Percentiles rank a stretch among this genome's conserved stretches.
Evolutionary conservation across 2,329 filamentous ascomycete species (phyloP).

Genomic region (Arthrobotrys iridis): DNA sequence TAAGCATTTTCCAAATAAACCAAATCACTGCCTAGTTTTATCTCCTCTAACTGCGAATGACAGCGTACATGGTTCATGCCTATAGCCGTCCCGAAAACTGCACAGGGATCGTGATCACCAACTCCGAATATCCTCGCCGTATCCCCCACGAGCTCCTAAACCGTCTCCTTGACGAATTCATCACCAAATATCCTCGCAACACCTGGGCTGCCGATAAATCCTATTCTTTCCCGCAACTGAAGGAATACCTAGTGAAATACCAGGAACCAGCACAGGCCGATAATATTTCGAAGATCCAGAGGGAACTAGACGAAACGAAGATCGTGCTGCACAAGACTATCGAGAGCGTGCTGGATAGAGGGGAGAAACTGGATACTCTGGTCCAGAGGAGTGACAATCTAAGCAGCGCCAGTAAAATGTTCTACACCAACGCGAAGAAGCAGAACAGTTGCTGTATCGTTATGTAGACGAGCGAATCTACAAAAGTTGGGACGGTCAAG

Average conservation of each 20-base stretch:
- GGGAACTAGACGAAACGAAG: conserved; percentile 97
- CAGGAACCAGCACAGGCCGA: conserved; percentile 90
- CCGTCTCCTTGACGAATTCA: conserved; percentile 68
- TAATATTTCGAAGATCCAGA: conserved; percentile 94
- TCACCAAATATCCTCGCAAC: conserved; percentile 68
- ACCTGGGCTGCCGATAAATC: conserved; percentile 70
- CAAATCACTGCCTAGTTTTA: neutral
- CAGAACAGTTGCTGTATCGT: conserved; percentile 79
- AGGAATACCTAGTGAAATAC: conserved; percentile 80
- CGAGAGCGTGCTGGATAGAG: conserved; percentile 84
- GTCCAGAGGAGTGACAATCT: conserved; percentile 92
- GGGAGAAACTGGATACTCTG: conserved; percentile 94
- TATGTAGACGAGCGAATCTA: conserved; percentile 68
- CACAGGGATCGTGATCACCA: conserved; percentile 79
- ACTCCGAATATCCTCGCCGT: conserved; percentile 77
- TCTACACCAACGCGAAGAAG: conserved; percentile 87
- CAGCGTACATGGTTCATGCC: conserved; percentile 79
- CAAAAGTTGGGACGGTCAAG: neutral
- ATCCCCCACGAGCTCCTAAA: conserved; percentile 87
- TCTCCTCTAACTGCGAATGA: neutral
- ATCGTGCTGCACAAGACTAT: conserved; percentile 97
- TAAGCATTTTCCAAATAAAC: conserved; percentile 59
- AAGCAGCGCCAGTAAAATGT: conserved; percentile 95
- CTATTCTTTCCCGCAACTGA: conserved; percentile 74
- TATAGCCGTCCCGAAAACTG: conserved; percentile 79